Conservation (phyloP, 768 basidiomycete species). For the Mycena rebaudengoi region DNA sequence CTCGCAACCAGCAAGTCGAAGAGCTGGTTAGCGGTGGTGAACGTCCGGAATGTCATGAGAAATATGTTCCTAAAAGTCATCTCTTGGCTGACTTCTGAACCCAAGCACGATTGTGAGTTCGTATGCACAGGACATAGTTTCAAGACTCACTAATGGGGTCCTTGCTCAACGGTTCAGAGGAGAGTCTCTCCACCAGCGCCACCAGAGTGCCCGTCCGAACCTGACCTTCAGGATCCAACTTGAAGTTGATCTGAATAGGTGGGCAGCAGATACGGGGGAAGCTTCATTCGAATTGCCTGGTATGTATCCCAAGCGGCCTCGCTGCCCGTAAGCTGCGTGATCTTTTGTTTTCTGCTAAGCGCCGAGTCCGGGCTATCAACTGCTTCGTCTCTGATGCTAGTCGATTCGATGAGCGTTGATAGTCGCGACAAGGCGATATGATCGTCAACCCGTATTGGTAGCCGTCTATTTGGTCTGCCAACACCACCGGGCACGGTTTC, state of each 20-base stretch:
- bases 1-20: constrained; percentile 74
- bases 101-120: constrained; percentile 3
- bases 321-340: constrained; percentile 49
- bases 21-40: constrained; percentile 72
- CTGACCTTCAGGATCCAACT: constrained; percentile 68
- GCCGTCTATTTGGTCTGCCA: constrained; percentile 45
- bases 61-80: constrained; percentile 67
- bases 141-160: constrained; percentile 65
- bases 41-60: constrained; percentile 84
- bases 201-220: constrained; percentile 74
- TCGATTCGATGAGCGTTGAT: constrained; percentile 47
- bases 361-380: constrained; percentile 35
- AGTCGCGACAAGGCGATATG: constrained; percentile 40
- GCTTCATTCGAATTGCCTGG: constrained; percentile 40
- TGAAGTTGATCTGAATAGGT: constrained; percentile 69
- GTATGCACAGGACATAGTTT: not conserved
- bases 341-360: constrained; percentile 39
- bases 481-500: constrained; percentile 36
- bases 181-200: constrained; percentile 77
- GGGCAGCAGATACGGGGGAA: constrained; percentile 71
- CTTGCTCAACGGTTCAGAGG: constrained; percentile 46
- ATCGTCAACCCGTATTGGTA: constrained; percentile 51
- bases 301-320: constrained; percentile 53
- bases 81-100: constrained; percentile 37
- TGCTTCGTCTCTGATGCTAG: constrained; percentile 41